These are phyloP conservation scores for Pleurotus tuoliensis DNA, from an alignment of 768 basidiomycete genomes.

Conservation along the genomic window DNA sequence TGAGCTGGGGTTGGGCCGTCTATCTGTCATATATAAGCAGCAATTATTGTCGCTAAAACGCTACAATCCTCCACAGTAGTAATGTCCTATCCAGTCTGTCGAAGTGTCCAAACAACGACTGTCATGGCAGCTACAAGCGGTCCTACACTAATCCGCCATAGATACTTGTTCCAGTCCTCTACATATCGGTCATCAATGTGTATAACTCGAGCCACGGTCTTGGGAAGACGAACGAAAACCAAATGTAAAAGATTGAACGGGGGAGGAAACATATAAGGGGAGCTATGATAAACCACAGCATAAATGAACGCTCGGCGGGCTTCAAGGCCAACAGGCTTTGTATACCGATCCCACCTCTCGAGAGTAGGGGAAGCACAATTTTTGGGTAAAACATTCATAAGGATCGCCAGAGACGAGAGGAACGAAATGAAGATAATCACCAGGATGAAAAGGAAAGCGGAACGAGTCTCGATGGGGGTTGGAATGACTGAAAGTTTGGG, in stretches of 20 bases:
- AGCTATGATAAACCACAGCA: constrained; percentile 30
- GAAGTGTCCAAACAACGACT: constrained; percentile 4
- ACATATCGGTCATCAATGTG: constrained; percentile 16
- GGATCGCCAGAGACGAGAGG: constrained; percentile 28
- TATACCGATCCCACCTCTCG: constrained; percentile 47
- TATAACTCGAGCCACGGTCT: constrained; percentile 11
- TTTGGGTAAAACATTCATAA: constrained; percentile 23
- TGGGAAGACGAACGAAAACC: constrained; percentile 20
- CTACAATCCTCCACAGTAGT: not conserved
- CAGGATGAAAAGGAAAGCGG: constrained; percentile 36
- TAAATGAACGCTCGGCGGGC: constrained; percentile 39
- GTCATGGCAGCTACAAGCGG: constrained; percentile 29
- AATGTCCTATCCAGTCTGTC: not conserved
- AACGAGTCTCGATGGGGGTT: constrained; percentile 46
- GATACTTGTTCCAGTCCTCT: constrained; percentile 20
- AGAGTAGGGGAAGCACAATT: constrained; percentile 5
- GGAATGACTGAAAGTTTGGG: constrained; percentile 12
- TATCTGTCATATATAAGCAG: too few relatives aligned
- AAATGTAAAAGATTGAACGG: constrained; percentile 45
- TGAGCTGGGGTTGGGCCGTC: too few relatives aligned
- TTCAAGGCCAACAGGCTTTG: constrained; percentile 33
- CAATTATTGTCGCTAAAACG: not conserved
- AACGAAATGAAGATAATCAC: constrained; percentile 28
- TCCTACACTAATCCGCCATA: constrained; percentile 42
- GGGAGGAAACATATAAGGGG: constrained; percentile 41